phyloP scores from a whole-genome alignment of 140 eudicot genomes.

The Bidens hawaiensis region DNA sequence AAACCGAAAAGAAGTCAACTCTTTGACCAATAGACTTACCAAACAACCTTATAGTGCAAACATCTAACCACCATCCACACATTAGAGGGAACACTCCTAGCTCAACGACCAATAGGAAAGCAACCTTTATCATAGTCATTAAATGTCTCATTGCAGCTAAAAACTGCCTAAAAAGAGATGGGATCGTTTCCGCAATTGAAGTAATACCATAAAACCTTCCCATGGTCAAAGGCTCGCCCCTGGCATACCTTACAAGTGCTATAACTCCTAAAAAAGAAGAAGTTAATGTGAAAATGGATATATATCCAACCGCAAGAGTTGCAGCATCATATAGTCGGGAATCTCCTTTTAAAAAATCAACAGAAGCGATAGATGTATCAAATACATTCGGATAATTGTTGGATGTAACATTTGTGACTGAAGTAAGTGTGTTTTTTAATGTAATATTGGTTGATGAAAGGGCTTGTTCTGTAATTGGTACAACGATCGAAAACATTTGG shows the following conservation, averaged over 20 bases:
- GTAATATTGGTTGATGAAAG: conserved; percentile 72
- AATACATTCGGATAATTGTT: conserved; percentile 36
- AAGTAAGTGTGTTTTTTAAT: conserved; percentile 51
- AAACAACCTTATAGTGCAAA: conserved; percentile 85
- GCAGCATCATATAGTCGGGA: conserved; percentile 74
- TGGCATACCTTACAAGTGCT: conserved; percentile 62
- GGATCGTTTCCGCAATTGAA: conserved; percentile 65
- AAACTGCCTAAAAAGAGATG: conserved; percentile 77
- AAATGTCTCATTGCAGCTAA: conserved; percentile 79
- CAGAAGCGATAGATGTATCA: conserved; percentile 32
- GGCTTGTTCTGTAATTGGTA: conserved; percentile 74
- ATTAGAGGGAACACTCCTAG: conserved; percentile 90
- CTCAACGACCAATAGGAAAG: conserved; percentile 82
- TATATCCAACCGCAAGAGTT: conserved; percentile 83
- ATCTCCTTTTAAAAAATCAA: conserved; percentile 49
- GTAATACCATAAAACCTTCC: conserved; percentile 83
- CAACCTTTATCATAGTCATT: conserved; percentile 87
- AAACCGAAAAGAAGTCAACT: conserved; percentile 69
- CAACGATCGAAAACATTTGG: conserved; percentile 58
- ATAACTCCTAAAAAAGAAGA: conserved; percentile 59
- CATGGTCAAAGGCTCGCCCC: conserved; percentile 80
- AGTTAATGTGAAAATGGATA: conserved; percentile 54
- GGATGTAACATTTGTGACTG: conserved; percentile 56
- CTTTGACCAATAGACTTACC: conserved; percentile 82
- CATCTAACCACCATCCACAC: conserved; percentile 99